Percentiles rank a stretch among this genome's conserved stretches.
phyloP scores from a whole-genome alignment of 257 asterid species.

The Solanum chilense region DNA sequence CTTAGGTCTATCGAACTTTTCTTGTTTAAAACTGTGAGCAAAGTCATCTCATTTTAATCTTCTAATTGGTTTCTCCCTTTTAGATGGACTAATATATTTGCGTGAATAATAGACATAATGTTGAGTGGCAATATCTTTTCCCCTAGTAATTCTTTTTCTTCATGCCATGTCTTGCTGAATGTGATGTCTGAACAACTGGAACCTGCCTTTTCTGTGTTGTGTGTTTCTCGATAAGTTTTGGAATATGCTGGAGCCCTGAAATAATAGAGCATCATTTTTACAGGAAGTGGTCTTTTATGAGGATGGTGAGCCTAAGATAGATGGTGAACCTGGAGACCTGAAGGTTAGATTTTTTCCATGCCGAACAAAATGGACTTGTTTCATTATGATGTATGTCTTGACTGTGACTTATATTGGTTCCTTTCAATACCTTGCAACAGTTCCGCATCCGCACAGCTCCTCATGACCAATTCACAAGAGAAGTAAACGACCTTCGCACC shows the following conservation, averaged over 20 bases:
- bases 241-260: not conserved
- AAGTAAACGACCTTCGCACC: constrained; percentile 75
- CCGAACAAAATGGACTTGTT: not conserved
- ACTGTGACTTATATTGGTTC: constrained; percentile 1
- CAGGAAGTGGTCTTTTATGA: constrained; percentile 92
- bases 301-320: constrained; percentile 91
- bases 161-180: not conserved
- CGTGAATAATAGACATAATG: not conserved
- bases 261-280: not conserved
- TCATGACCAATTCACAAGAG: constrained; percentile 79
- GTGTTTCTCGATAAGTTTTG: not conserved
- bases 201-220: not conserved
- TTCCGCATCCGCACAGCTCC: constrained; percentile 87
- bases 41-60: not conserved
- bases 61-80: not conserved
- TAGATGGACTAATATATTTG: not conserved
- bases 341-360: constrained; percentile 40
- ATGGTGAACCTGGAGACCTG: constrained; percentile 97
- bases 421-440: constrained; percentile 21
- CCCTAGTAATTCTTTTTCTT: not conserved
- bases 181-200: not conserved
- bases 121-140: not conserved
- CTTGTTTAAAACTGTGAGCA: not conserved
- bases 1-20: not conserved
- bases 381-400: not conserved